Evolutionary conservation across 495 filamentous ascomycete genomes (phyloP).

Genomic region (Thermochaetoides thermophila): DNA sequence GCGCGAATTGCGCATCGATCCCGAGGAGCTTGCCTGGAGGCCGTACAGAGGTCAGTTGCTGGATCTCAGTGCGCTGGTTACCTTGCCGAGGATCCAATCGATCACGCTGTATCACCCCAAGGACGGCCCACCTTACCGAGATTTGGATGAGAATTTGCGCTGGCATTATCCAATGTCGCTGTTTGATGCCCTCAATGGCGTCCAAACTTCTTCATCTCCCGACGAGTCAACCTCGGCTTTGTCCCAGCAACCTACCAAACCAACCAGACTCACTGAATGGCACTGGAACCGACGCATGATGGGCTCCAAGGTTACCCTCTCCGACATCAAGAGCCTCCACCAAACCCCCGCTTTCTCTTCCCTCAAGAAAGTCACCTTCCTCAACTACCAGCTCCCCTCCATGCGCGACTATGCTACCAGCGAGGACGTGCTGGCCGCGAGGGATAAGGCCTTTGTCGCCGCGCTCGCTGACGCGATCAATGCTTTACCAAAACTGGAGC

Average conservation of each 20-base stretch:
- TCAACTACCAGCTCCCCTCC: conserved; percentile 45
- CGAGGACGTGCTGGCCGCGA: conserved; percentile 13
- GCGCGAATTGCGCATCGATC: conserved; percentile 53
- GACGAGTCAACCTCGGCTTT: too few species aligned
- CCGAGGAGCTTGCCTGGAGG: conserved; percentile 21
- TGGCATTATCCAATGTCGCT: conserved; percentile 49
- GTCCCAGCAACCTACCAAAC: too few species aligned
- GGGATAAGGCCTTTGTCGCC: conserved; percentile 25
- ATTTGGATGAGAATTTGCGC: conserved; percentile 31
- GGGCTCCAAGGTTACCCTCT: conserved; percentile 31
- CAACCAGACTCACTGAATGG: conserved; percentile 47
- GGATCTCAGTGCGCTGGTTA: conserved; percentile 27
- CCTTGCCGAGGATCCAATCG: conserved; percentile 33
- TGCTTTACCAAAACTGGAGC: conserved; percentile 43
- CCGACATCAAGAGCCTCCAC: conserved; percentile 37
- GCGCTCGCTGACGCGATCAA: conserved; percentile 41
- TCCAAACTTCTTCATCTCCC: too few species aligned
- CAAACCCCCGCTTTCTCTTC: conserved; percentile 40
- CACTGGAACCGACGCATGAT: conserved; percentile 62
- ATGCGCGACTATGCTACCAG: conserved; percentile 9
- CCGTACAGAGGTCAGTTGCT: conserved; percentile 23
- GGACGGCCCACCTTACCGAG: conserved; percentile 42
- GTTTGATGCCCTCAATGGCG: conserved; percentile 37
- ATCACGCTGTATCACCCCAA: conserved; percentile 39
- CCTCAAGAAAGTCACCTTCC: conserved; percentile 44